Base-by-base conservation (phyloP, 163 green algal genomes). In the Scenedesmus sp. region DNA sequence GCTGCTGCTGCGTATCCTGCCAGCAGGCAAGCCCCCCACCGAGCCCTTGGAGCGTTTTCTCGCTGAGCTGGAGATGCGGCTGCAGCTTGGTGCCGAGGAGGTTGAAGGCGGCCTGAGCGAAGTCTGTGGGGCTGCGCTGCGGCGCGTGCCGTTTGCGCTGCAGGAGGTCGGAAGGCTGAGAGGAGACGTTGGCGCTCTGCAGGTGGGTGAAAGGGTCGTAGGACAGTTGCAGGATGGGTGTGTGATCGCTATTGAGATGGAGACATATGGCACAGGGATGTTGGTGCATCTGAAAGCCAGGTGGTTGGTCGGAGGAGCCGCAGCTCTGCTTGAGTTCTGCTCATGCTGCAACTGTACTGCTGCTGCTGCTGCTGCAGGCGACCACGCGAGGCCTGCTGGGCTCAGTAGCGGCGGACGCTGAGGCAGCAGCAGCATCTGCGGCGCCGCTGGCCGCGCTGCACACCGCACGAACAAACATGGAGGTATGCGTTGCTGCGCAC, bases 81-180 rank as follows among this genome's bases (percentile, higher is more conserved):
- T 99, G 87, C 87, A 99, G 92, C 91, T 99, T 54, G 89, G 94
- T 1, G 95, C 95, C 26, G 98, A 99, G 95, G 98, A 99, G 64
- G 94, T 98, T 54, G 94, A 96, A 15, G 90, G 95, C 0, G 92
- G 91, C 2, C 56, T 91, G 8, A 66, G 97, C 26, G 97, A 98
- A 52, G 90, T 94, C 84, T 97, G 94, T 89, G 54, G 76, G 0
- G 87, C 95, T 16, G 97, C 96, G 0, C 91, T 98, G 93, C 94
- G 96, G 56, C 93, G 97, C 46, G 97, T 99, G 59, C 98, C 98
- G 2, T 95, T 96, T 59, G 97, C 98, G 23, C 94, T 97, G 26
- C 94, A 96, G 67, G 98, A 99, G 88, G 96, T 98, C 0, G 93
- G 96, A 13, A 93, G 95, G 23, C 88, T 98, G 82, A 92, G 94